Conservation (phyloP, 1,284 basidiomycete species). For the Athelia sp. region DNA sequence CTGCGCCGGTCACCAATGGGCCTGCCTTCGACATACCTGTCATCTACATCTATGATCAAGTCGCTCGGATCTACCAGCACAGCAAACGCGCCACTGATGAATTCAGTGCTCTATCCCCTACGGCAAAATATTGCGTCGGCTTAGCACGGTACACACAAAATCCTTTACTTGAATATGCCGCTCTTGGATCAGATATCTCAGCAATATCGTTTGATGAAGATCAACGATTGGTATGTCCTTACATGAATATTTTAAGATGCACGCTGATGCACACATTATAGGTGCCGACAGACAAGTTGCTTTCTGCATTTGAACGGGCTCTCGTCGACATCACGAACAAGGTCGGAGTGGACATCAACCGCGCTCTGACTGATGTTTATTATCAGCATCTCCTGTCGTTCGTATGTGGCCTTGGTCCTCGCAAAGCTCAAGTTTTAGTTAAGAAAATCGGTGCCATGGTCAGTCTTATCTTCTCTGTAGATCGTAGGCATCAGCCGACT, state of each 20-base stretch:
- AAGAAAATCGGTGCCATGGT: conserved; percentile 79
- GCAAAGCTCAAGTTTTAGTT: conserved; percentile 87
- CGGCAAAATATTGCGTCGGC: conserved; percentile 93
- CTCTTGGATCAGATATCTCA: conserved; percentile 77
- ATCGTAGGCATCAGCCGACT: conserved; percentile 4
- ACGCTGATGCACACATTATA: conserved; percentile 25
- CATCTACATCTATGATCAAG: conserved; percentile 86
- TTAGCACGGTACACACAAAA: conserved; percentile 92
- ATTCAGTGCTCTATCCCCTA: conserved; percentile 75
- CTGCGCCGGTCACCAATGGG: conserved; percentile 26
- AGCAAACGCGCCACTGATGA: conserved; percentile 85
- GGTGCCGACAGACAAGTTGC: conserved; percentile 84
- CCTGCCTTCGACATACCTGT: conserved; percentile 62
- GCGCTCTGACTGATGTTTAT: conserved; percentile 82
- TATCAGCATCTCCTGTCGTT: conserved; percentile 87
- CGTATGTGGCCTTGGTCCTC: conserved; percentile 90
- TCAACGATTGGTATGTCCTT: conserved; percentile 68
- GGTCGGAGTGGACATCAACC: conserved; percentile 95
- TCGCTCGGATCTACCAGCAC: conserved; percentile 92
- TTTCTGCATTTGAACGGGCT: conserved; percentile 79
- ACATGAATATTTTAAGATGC: background rate
- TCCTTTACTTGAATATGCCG: conserved; percentile 91
- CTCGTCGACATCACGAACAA: conserved; percentile 89
- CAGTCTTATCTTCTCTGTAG: conserved; percentile 17
- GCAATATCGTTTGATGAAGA: conserved; percentile 82